Conservation (phyloP, 371 early-diverging fungal genomes). For the Mortierella sp. region DNA sequence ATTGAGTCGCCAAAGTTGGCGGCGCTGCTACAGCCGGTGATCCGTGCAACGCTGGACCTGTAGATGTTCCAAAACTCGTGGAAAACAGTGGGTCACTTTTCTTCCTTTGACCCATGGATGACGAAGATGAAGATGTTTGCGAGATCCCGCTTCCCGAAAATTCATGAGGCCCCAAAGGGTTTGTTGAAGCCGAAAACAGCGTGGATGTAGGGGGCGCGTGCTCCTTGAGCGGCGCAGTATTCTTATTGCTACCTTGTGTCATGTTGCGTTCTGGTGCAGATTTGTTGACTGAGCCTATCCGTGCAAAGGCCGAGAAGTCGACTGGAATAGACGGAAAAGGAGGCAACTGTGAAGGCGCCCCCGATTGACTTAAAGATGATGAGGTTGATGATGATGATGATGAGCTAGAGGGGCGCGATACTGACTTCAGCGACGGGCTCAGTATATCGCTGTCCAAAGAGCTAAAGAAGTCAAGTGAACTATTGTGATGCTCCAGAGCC, state of each 20-base stretch:
- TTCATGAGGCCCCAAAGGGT: background rate
- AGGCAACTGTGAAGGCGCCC: constrained; percentile 10
- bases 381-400: constrained; percentile 9
- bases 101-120: constrained; percentile 7
- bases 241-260: constrained; percentile 4
- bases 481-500: constrained; percentile 21
- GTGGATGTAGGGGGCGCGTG: background rate
- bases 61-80: background rate
- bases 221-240: background rate
- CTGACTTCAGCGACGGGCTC: constrained; percentile 5
- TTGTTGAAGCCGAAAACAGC: background rate
- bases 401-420: constrained; percentile 4
- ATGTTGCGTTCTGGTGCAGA: background rate
- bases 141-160: background rate
- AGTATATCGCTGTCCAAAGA: constrained; percentile 23
- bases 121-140: constrained; percentile 6
- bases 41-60: background rate
- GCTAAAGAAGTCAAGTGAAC: constrained; percentile 47
- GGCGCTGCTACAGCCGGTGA: background rate
- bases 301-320: constrained; percentile 34
- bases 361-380: background rate
- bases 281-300: constrained; percentile 4
- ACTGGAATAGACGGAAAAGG: constrained; percentile 19
- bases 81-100: background rate
- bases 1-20: background rate